phyloP scores from a whole-genome alignment of 495 filamentous ascomycete species.

The Friedmanniomyces endolithicus region DNA sequence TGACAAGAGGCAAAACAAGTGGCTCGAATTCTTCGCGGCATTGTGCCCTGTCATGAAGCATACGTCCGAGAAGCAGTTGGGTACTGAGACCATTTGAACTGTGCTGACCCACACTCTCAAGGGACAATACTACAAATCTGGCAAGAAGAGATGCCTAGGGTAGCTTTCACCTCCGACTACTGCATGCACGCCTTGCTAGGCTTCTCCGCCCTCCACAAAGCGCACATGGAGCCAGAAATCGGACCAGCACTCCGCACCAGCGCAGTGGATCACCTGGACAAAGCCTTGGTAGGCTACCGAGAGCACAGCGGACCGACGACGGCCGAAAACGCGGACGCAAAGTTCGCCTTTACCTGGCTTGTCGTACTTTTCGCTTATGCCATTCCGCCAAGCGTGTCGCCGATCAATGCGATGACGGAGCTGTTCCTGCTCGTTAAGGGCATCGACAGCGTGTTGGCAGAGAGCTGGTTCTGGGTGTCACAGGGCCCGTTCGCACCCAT shows the following conservation, averaged over 20 bases:
- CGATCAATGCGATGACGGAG: slow-evolving; percentile 17
- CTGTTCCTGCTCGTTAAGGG: slow-evolving; percentile 18
- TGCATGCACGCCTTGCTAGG: slow-evolving; percentile 16
- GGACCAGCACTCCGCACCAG: slow-evolving; percentile 8
- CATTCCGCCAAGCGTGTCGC: slow-evolving; percentile 13
- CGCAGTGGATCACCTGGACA: slow-evolving; percentile 19
- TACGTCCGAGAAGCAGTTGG: too few species aligned
- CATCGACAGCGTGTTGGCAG: slow-evolving; percentile 9
- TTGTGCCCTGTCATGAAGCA: too few species aligned
- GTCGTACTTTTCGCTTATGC: slow-evolving; percentile 17
- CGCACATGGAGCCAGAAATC: slow-evolving; percentile 6
- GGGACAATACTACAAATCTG: slow-evolving; percentile 5
- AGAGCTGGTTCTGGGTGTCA: slow-evolving; percentile 18
- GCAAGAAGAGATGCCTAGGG: slow-evolving; percentile 14
- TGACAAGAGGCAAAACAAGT: too few species aligned
- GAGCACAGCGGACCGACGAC: background rate
- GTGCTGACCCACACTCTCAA: background rate
- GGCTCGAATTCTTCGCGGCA: too few species aligned
- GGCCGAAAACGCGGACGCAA: slow-evolving; percentile 16
- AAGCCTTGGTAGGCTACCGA: slow-evolving; percentile 14
- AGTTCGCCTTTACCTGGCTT: slow-evolving; percentile 17
- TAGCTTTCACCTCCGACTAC: slow-evolving; percentile 16
- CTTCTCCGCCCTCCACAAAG: slow-evolving; percentile 17
- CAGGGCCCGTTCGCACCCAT: slow-evolving; percentile 18
- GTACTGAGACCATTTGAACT: too few species aligned